Percentiles rank a stretch among this genome's conserved stretches.
Evolutionary conservation across 257 asterid genomes (phyloP).

Genomic region (Catharanthus roseus): DNA sequence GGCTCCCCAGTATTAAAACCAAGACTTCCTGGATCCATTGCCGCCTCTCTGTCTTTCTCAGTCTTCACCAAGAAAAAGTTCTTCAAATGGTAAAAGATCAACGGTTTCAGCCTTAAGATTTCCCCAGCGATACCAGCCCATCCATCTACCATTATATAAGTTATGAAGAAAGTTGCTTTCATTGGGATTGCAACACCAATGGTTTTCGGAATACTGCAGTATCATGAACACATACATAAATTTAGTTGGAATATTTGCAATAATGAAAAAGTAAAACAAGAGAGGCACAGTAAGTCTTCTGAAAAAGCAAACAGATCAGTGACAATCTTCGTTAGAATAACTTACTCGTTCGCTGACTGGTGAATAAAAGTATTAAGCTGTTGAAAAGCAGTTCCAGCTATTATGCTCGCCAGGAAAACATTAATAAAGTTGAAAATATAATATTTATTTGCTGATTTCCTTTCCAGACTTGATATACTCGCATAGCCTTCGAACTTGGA

Average conservation of each 20-base stretch:
- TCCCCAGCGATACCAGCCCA: constrained; percentile 97
- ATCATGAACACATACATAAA: neutral
- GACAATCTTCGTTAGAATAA: constrained; percentile 4
- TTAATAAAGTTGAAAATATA: constrained; percentile 78
- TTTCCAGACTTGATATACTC: constrained; percentile 71
- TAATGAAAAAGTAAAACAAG: neutral
- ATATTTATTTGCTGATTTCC: constrained; percentile 69
- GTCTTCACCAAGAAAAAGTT: constrained; percentile 90
- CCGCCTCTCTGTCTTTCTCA: constrained; percentile 86
- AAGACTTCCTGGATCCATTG: constrained; percentile 96
- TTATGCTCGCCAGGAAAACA: constrained; percentile 79
- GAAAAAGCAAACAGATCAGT: neutral
- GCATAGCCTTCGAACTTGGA: constrained; percentile 85
- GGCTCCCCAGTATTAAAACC: constrained; percentile 90
- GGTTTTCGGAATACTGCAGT: constrained; percentile 65
- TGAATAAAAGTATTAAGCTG: constrained; percentile 63
- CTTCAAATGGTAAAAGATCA: constrained; percentile 71
- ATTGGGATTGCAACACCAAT: constrained; percentile 89
- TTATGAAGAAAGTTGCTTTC: constrained; percentile 97
- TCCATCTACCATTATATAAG: constrained; percentile 92
- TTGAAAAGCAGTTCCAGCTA: constrained; percentile 85
- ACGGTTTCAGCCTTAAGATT: constrained; percentile 70
- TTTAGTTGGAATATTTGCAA: neutral
- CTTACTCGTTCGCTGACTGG: constrained; percentile 73
- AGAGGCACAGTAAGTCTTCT: neutral